A percentile compares a stretch with the other conserved stretches of the same genome.
phyloP scores from a whole-genome alignment of 768 basidiomycete genomes.

The Russula ochroleuca region DNA sequence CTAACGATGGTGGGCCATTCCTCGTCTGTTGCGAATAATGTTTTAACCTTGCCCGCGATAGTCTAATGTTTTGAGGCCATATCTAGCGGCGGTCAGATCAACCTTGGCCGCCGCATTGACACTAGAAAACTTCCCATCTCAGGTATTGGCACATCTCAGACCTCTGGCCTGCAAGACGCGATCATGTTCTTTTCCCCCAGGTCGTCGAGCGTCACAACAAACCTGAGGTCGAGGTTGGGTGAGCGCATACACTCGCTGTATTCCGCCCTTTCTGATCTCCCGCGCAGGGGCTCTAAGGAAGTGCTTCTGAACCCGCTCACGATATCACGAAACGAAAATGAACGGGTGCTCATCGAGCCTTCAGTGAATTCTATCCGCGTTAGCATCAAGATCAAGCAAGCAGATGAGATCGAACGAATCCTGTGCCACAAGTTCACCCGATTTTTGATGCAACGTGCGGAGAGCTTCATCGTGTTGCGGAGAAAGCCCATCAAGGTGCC shows the following conservation, averaged over 20 bases:
- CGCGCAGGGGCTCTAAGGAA: slow-evolving; percentile 78
- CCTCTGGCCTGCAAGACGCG: slow-evolving; percentile 22
- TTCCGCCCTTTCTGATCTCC: slow-evolving; percentile 2
- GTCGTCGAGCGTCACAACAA: slow-evolving; percentile 97
- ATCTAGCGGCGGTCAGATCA: slow-evolving; percentile 91
- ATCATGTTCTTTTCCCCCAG: slow-evolving; percentile 40
- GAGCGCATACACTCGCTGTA: slow-evolving; percentile 10
- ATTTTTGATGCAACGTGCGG: slow-evolving; percentile 98
- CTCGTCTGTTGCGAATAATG: not conserved
- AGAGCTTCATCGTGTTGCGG: slow-evolving; percentile 94
- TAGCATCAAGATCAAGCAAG: slow-evolving; percentile 98
- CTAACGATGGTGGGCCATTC: slow-evolving; percentile 23
- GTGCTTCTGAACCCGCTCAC: slow-evolving; percentile 89
- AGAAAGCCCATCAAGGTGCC: slow-evolving; percentile 86
- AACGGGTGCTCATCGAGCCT: slow-evolving; percentile 94
- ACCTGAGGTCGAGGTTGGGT: slow-evolving; percentile 91
- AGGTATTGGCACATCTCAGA: slow-evolving; percentile 48
- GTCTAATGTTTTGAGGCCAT: slow-evolving; percentile 95
- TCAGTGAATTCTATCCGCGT: slow-evolving; percentile 96
- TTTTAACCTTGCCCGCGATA: slow-evolving; percentile 34
- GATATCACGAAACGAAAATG: slow-evolving; percentile 96
- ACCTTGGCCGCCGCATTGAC: slow-evolving; percentile 97
- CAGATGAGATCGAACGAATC: slow-evolving; percentile 97
- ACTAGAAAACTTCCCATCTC: slow-evolving; percentile 96
- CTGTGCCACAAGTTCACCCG: slow-evolving; percentile 97